Evolutionary conservation across 1,139 yeast genomes (phyloP).

Genomic region (Pichia sp.): DNA sequence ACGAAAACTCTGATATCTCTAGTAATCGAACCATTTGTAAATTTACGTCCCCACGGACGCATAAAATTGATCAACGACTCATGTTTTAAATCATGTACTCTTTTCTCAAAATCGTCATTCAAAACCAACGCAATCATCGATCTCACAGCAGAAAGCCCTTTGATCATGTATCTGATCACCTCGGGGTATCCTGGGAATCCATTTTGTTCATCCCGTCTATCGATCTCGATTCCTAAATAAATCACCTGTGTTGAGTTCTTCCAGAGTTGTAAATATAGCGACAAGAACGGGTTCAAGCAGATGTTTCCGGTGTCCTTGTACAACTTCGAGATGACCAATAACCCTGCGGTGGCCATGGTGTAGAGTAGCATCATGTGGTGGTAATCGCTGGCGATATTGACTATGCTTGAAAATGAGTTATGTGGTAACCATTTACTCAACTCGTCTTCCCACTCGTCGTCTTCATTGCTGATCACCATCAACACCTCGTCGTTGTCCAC

Average conservation of each 20-base stretch:
- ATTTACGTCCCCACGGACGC: conserved; percentile 60
- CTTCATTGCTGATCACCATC: conserved; percentile 45
- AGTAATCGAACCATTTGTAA: conserved; percentile 54
- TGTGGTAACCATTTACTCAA: conserved; percentile 55
- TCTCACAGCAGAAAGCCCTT: conserved; percentile 65
- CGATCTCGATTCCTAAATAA: conserved; percentile 59
- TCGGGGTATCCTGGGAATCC: conserved; percentile 35
- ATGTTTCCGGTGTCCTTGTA: conserved; percentile 41
- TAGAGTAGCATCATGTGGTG: conserved; percentile 47
- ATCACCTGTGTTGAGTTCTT: conserved; percentile 59
- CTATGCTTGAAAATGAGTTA: conserved; percentile 32
- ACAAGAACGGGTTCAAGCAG: conserved; percentile 59
- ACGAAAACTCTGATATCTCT: conserved; percentile 53
- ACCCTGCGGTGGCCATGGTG: conserved; percentile 48
- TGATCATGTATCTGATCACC: conserved; percentile 44
- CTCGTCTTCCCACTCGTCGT: conserved; percentile 41
- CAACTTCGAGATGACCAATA: conserved; percentile 52
- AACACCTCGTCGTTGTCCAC: conserved; percentile 49
- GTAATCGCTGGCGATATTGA: conserved; percentile 29
- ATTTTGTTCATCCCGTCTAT: conserved; percentile 52
- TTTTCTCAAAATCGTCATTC: conserved; percentile 41
- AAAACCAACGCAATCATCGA: conserved; percentile 59
- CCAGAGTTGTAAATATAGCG: conserved; percentile 58
- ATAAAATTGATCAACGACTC: conserved; percentile 55
- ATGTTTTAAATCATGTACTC: conserved; percentile 52